Percentiles rank a stretch among this genome's conserved stretches.
Evolutionary conservation across 352 stramenopile species (phyloP).

Genomic region (Phytophthora capsici): DNA sequence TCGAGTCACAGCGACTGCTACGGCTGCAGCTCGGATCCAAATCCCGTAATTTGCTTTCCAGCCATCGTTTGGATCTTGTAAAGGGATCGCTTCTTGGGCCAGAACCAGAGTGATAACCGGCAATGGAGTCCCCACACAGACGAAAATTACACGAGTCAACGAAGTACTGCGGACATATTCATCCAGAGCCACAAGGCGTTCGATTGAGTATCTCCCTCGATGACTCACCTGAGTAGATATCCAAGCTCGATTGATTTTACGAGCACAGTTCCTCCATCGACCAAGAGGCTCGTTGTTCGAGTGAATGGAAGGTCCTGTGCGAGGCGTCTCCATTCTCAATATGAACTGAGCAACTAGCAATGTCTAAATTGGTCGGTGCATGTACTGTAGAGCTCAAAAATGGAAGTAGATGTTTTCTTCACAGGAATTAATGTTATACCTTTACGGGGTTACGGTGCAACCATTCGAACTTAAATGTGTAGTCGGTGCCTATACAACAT

Average conservation of each 20-base stretch:
- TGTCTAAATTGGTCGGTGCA: no score
- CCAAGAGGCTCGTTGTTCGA: no score
- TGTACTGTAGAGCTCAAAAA: no score
- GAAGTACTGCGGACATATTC: conserved; percentile 24
- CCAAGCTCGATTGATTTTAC: conserved; percentile 2
- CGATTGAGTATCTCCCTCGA: conserved; percentile 25
- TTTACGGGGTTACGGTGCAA: conserved; percentile 12
- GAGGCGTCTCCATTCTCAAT: no score
- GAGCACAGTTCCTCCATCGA: no score
- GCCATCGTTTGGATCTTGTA: conserved; percentile 24
- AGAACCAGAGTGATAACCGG: conserved; percentile 20
- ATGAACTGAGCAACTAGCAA: no score
- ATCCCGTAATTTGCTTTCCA: conserved; percentile 27
- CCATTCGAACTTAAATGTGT: conserved; percentile 48
- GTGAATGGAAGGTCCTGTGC: no score
- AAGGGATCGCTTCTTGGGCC: conserved; percentile 19
- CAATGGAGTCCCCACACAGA: conserved; percentile 24
- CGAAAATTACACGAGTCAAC: conserved; percentile 1
- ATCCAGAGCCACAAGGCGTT: conserved; percentile 22
- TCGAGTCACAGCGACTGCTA: background rate
- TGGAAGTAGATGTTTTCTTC: no score
- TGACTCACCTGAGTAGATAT: conserved; percentile 19
- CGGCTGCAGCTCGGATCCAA: conserved; percentile 18
- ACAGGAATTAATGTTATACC: no score
- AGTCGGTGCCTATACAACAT: conserved; percentile 28